phyloP scores from a whole-genome alignment of 108 stramenopile species.

The Thalassiosira profunda region DNA sequence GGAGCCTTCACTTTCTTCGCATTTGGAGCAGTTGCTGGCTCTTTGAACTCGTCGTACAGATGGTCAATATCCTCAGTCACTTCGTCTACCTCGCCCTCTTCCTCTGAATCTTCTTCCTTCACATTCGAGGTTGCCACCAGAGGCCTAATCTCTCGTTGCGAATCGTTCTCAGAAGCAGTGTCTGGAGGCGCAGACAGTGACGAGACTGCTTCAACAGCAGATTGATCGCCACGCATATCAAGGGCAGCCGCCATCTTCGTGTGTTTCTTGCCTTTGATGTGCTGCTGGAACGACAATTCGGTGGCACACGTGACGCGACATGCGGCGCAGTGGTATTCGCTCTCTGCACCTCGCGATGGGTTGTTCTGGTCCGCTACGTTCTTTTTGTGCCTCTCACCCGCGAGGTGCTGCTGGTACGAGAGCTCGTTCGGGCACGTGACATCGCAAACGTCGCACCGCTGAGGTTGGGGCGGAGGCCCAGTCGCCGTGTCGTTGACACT shows the following conservation, averaged over 20 bases:
- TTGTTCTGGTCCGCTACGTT: no score
- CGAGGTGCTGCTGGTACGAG: conserved; percentile 4
- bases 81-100: conserved; percentile 50
- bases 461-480: no score
- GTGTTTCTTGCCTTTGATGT: conserved; percentile 9
- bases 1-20: not conserved
- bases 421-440: conserved; percentile 8
- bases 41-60: conserved; percentile 46
- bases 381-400: not conserved
- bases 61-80: conserved; percentile 35
- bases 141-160: no score
- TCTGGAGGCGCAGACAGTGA: no score
- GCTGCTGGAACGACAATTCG: conserved; percentile 12
- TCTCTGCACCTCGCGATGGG: not conserved
- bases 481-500: no score
- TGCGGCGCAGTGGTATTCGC: no score
- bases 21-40: not conserved
- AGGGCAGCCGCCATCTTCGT: no score
- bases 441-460: not conserved
- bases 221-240: no score
- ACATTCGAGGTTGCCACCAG: no score
- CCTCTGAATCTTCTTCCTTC: conserved; percentile 36
- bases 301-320: conserved; percentile 11
- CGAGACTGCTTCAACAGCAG: no score
- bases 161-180: conserved; percentile 1